phyloP scores from a whole-genome alignment of 306 rosid genomes.

The Hippophae tibetana region DNA sequence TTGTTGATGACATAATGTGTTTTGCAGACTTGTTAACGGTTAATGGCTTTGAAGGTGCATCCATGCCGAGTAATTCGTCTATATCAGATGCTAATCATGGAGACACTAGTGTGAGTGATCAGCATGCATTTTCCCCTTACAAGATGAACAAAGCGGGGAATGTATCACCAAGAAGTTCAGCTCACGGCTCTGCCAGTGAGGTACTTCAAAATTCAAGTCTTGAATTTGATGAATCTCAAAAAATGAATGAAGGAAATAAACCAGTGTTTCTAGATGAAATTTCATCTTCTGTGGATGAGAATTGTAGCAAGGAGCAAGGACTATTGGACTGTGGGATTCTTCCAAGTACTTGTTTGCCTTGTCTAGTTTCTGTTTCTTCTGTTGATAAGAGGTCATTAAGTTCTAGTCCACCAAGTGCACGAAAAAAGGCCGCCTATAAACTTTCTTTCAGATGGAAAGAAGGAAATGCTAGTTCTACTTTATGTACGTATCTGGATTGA shows the following conservation, averaged over 20 bases:
- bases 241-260: slow-evolving; percentile 28
- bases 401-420: slow-evolving; percentile 71
- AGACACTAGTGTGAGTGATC: slow-evolving; percentile 12
- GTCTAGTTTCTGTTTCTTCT: slow-evolving; percentile 56
- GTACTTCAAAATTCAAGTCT: slow-evolving; percentile 31
- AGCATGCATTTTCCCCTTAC: slow-evolving; percentile 19
- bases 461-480: slow-evolving; percentile 46
- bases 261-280: no score
- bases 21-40: slow-evolving; percentile 53
- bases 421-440: slow-evolving; percentile 54
- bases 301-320: slow-evolving; percentile 20
- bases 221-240: slow-evolving; percentile 26
- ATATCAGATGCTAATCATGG: slow-evolving; percentile 41
- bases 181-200: slow-evolving; percentile 18
- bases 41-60: slow-evolving; percentile 42
- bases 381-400: no score
- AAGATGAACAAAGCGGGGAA: slow-evolving; percentile 32
- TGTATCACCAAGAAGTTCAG: slow-evolving; percentile 25
- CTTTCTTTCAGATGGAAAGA: slow-evolving; percentile 68
- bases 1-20: background rate
- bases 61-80: slow-evolving; percentile 36
- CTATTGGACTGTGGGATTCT: slow-evolving; percentile 83
- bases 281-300: no score
- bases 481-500: slow-evolving; percentile 37
- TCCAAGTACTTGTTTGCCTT: slow-evolving; percentile 80